These are phyloP conservation scores for Vicia sativa DNA, from an alignment of 306 rosid genomes.

Conservation along the genomic window DNA sequence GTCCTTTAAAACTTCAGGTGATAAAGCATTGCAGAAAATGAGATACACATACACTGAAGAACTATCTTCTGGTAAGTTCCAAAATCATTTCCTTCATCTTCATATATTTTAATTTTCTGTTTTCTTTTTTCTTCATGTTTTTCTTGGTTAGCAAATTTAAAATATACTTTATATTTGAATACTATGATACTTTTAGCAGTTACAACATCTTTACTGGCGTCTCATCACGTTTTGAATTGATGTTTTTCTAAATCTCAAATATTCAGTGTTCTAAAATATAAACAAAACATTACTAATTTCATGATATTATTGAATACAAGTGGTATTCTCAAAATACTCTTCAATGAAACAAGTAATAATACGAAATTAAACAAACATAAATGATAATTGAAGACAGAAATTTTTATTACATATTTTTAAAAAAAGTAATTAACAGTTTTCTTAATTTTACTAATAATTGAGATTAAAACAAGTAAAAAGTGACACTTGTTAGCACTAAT, in stretches of 20 bases:
- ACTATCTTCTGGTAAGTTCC: conserved; percentile 34
- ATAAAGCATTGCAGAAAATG: conserved; percentile 13
- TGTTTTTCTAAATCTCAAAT: not conserved
- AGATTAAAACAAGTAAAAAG: not conserved
- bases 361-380: too few species aligned
- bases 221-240: not conserved
- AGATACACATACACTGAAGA: too few species aligned
- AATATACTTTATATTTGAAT: not conserved
- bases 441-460: too few species aligned
- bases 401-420: too few species aligned
- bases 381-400: too few species aligned
- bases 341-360: too few species aligned
- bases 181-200: not conserved
- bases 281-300: too few species aligned
- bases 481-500: not conserved
- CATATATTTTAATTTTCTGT: not conserved
- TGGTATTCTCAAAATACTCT: too few species aligned
- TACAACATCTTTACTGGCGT: not conserved
- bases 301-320: too few species aligned
- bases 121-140: not conserved
- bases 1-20: not conserved
- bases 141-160: not conserved
- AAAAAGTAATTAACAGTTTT: too few species aligned
- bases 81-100: not conserved
- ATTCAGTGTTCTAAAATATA: too few species aligned